These are phyloP conservation scores for Comarum palustre DNA, from an alignment of 306 rosid species.

Conservation along the genomic window DNA sequence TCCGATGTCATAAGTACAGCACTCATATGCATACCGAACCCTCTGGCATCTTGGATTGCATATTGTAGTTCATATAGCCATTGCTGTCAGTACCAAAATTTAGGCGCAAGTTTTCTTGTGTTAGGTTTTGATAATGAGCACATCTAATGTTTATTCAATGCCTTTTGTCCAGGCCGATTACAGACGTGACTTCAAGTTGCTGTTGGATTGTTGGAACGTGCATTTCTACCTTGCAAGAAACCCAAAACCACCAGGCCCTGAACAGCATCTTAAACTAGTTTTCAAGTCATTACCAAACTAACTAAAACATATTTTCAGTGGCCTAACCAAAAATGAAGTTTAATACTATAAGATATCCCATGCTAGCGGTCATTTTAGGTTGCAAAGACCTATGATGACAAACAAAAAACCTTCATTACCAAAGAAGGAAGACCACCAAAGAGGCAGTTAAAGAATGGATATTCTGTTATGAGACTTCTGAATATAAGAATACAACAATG, in stretches of 20 bases:
- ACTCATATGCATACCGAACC: neutral
- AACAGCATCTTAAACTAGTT: neutral
- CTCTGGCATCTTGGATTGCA: neutral
- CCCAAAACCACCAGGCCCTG: neutral
- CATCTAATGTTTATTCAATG: neutral
- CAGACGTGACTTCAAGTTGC: neutral
- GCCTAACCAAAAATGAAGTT: neutral
- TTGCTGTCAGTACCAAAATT: neutral
- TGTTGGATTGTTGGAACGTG: neutral
- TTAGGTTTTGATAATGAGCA: neutral
- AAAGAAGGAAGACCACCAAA: neutral
- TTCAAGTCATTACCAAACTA: neutral
- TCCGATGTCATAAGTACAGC: neutral
- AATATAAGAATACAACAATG: neutral
- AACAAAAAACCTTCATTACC: neutral
- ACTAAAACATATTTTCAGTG: neutral
- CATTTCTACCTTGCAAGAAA: neutral
- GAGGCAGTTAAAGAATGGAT: constrained; percentile 7
- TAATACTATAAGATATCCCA: too few relatives aligned
- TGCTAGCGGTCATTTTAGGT: neutral
- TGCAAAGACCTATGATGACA: neutral
- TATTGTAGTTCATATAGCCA: neutral
- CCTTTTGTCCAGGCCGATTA: too few relatives aligned
- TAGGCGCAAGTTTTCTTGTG: neutral
- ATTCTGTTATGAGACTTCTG: neutral